These are phyloP conservation scores for Eimeria falciformis DNA, from an alignment of 169 alveolate species.

Conservation along the genomic window DNA sequence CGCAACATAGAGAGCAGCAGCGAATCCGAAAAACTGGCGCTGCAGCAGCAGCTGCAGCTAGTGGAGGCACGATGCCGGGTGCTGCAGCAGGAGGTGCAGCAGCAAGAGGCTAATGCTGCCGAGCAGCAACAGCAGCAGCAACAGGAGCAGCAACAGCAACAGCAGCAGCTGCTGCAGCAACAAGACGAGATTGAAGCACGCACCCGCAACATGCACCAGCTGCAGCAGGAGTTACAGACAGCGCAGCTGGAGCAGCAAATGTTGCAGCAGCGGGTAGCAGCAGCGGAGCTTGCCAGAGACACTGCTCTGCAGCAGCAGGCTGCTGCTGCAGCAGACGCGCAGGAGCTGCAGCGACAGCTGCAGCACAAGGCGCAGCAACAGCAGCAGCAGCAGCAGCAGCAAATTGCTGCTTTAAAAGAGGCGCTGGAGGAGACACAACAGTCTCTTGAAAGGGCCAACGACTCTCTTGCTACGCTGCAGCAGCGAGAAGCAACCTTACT, in stretches of 20 bases:
- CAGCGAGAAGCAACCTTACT: slow-evolving; percentile 47
- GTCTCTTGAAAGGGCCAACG: slow-evolving; percentile 12
- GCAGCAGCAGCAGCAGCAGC: slow-evolving; percentile 71
- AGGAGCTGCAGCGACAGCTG: slow-evolving; percentile 42
- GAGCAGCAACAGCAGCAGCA: slow-evolving; percentile 39
- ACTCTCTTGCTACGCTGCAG: slow-evolving; percentile 55
- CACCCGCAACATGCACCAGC: slow-evolving; percentile 15
- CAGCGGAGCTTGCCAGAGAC: slow-evolving; percentile 46
- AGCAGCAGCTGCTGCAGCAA: slow-evolving; percentile 47
- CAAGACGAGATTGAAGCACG: slow-evolving; percentile 25
- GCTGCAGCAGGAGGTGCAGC: slow-evolving; percentile 73
- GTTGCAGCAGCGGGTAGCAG: slow-evolving; percentile 59
- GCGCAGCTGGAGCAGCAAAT: slow-evolving; percentile 64
- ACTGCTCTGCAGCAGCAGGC: slow-evolving; percentile 58
- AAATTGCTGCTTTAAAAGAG: neutral
- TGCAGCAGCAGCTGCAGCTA: slow-evolving; percentile 71
- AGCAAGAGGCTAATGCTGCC: slow-evolving; percentile 62
- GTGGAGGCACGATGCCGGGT: slow-evolving; percentile 20
- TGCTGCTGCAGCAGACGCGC: slow-evolving; percentile 57
- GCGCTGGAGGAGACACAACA: slow-evolving; percentile 27
- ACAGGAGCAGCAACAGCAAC: slow-evolving; percentile 55
- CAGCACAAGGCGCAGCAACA: slow-evolving; percentile 45
- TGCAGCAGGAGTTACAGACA: slow-evolving; percentile 41
- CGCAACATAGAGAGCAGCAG: slow-evolving; percentile 23
- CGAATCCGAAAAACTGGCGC: slow-evolving; percentile 40